phyloP scores from a whole-genome alignment of 176 grass and related monocot genomes.

The Stipa capillata region DNA sequence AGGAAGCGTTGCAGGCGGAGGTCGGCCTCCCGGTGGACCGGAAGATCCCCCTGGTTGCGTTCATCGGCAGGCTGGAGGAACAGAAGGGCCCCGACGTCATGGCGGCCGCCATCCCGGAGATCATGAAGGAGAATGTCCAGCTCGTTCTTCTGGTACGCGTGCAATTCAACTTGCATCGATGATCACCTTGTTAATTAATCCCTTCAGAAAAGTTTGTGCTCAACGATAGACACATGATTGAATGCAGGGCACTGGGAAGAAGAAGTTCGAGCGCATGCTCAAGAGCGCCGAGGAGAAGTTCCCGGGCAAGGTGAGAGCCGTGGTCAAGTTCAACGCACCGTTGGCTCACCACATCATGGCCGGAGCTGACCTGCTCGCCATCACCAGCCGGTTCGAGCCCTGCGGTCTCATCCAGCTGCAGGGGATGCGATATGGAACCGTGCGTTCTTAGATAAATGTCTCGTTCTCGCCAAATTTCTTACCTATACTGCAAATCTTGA shows the following conservation, averaged over 20 bases:
- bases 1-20: slow-evolving; percentile 85
- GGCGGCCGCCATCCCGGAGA: slow-evolving; percentile 57
- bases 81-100: slow-evolving; percentile 96
- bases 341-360: slow-evolving; percentile 91
- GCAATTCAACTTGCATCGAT: background rate
- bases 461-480: background rate
- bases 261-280: slow-evolving; percentile 68
- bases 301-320: slow-evolving; percentile 59
- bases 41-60: slow-evolving; percentile 65
- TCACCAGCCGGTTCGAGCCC: slow-evolving; percentile 87
- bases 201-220: background rate
- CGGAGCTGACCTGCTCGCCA: slow-evolving; percentile 65
- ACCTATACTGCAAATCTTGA: background rate
- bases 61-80: slow-evolving; percentile 89
- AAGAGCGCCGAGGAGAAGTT: slow-evolving; percentile 45
- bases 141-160: slow-evolving; percentile 66
- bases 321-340: slow-evolving; percentile 84
- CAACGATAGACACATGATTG: background rate
- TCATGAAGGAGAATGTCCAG: slow-evolving; percentile 75
- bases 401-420: slow-evolving; percentile 96
- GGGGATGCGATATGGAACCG: slow-evolving; percentile 87
- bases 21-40: slow-evolving; percentile 62
- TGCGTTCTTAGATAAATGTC: slow-evolving; percentile 35
- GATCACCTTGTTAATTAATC: background rate
- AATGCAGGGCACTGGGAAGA: slow-evolving; percentile 86